Evolutionary conservation across 306 rosid genomes (phyloP).

Genomic region (Echinosophora koreensis): DNA sequence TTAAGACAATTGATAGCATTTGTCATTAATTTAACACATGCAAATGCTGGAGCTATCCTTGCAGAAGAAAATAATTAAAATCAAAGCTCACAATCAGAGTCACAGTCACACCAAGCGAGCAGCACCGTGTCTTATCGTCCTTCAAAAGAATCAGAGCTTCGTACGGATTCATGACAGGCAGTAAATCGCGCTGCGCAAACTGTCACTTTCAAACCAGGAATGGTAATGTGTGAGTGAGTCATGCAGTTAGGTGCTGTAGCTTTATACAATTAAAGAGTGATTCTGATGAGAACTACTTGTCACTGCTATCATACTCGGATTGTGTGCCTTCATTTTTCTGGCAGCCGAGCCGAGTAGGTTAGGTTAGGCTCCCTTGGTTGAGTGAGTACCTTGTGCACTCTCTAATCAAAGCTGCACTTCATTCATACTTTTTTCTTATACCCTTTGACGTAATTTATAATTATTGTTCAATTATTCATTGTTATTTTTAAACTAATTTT

Average conservation of each 20-base stretch:
- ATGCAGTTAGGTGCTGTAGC: background rate
- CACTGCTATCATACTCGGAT: conserved; percentile 20
- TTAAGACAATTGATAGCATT: too few species aligned
- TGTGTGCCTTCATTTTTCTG: background rate
- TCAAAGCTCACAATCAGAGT: background rate
- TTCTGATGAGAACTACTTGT: conserved; percentile 29
- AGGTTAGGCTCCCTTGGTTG: too few species aligned
- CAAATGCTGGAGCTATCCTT: too few species aligned
- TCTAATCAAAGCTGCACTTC: too few species aligned
- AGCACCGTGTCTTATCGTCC: too few species aligned
- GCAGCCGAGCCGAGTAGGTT: too few species aligned
- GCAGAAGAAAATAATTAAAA: background rate
- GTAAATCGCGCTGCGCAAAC: background rate
- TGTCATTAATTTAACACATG: too few species aligned
- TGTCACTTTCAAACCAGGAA: conserved; percentile 5
- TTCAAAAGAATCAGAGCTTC: background rate
- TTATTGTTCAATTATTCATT: too few species aligned
- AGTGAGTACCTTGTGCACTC: too few species aligned
- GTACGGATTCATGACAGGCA: background rate
- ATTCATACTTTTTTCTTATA: too few species aligned
- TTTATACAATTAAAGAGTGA: background rate
- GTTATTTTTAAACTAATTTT: too few species aligned
- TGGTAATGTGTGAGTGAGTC: background rate
- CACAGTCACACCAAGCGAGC: background rate
- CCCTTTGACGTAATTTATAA: too few species aligned